Conservation (phyloP, 1,284 basidiomycete genomes). For the Irpex lacteus region DNA sequence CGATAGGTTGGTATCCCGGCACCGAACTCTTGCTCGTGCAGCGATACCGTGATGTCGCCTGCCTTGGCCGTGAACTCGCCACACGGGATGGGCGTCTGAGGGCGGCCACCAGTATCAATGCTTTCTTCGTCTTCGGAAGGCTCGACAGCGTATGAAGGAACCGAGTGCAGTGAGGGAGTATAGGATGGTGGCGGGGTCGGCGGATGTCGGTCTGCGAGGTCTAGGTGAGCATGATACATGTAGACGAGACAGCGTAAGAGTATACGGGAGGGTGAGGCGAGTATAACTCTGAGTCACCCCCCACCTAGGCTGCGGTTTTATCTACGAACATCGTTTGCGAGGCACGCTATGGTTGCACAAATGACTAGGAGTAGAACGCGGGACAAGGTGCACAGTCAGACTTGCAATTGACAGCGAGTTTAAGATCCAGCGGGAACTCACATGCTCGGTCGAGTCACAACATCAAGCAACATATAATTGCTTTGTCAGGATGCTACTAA, state of each 20-base stretch:
- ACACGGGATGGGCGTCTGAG: slow-evolving; percentile 1
- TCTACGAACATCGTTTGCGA: no score
- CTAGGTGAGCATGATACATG: neutral
- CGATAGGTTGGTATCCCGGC: slow-evolving; percentile 21
- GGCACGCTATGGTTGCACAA: no score
- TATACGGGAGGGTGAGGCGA: neutral
- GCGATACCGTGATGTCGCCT: slow-evolving; percentile 18
- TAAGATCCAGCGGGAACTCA: no score
- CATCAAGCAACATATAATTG: no score
- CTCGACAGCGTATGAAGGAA: slow-evolving; percentile 24
- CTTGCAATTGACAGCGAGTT: no score
- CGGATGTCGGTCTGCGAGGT: neutral
- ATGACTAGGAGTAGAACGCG: no score
- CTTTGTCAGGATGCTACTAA: no score
- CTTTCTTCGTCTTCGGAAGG: slow-evolving; percentile 25
- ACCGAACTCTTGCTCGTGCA: slow-evolving; percentile 23
- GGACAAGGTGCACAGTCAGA: no score
- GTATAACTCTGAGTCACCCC: no score
- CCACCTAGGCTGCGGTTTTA: no score
- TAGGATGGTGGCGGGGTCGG: slow-evolving; percentile 22
- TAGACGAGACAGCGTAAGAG: neutral
- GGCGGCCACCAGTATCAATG: slow-evolving; percentile 24
- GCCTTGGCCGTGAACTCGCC: slow-evolving; percentile 10
- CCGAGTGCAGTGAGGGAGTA: slow-evolving; percentile 22
- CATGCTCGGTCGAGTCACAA: no score